Conservation (phyloP, 164 flowering plant genomes). For the Pachysandra terminalis region DNA sequence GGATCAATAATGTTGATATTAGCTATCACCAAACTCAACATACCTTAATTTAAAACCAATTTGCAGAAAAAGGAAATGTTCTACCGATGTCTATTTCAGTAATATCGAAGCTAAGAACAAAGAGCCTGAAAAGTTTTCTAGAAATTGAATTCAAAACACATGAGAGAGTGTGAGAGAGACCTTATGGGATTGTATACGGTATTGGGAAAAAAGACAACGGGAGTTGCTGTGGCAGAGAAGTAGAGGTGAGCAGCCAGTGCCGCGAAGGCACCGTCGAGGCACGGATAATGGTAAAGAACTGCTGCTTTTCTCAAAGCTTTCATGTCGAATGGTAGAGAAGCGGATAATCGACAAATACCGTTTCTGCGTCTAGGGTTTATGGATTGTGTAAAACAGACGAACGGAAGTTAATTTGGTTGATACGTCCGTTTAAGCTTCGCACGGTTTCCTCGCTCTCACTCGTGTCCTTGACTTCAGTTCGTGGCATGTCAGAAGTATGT, state of each 20-base stretch:
- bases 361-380: no score
- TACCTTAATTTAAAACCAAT: background rate
- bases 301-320: constrained; percentile 34
- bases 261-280: constrained; percentile 87
- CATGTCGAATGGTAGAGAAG: constrained; percentile 4
- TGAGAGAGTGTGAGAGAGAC: constrained; percentile 15
- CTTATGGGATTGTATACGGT: constrained; percentile 63
- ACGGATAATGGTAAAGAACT: constrained; percentile 84
- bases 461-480: no score
- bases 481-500: no score
- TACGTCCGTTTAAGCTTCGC: no score
- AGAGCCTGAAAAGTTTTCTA: no score
- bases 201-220: constrained; percentile 71
- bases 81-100: background rate
- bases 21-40: no score
- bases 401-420: no score
- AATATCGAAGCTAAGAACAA: background rate
- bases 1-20: background rate
- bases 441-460: no score
- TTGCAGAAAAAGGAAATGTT: background rate
- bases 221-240: constrained; percentile 50
- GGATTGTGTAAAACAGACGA: no score
- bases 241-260: constrained; percentile 86
- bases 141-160: background rate
- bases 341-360: background rate